Evolutionary conservation across 2,329 filamentous ascomycete genomes (phyloP).

Genomic region (Hirsutella thompsonii): DNA sequence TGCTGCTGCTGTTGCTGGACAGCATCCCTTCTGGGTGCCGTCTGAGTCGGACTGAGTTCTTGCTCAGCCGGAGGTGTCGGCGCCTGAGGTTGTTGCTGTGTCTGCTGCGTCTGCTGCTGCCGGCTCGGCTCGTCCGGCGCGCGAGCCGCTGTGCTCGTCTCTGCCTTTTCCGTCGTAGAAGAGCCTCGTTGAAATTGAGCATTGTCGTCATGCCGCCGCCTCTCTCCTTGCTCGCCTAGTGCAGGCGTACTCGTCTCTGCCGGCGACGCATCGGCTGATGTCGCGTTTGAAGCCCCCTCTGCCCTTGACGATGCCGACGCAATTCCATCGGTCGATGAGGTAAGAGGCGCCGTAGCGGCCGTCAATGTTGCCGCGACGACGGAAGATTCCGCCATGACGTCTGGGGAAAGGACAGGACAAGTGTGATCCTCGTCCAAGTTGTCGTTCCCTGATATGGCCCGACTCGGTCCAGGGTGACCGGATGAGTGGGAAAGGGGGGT

Average conservation of each 20-base stretch:
- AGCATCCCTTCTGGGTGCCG: background rate
- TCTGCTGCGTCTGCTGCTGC: background rate
- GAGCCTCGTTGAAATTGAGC: too few relatives aligned
- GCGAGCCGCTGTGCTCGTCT: background rate
- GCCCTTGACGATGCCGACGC: background rate
- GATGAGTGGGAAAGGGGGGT: too few relatives aligned
- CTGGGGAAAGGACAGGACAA: background rate
- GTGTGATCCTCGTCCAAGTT: background rate
- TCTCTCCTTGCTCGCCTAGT: too few relatives aligned
- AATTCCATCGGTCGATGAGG: background rate
- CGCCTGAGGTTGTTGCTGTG: slow-evolving; percentile 1
- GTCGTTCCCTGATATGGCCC: background rate
- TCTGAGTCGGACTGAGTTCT: background rate
- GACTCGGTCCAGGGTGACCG: too few relatives aligned
- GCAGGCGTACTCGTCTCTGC: background rate
- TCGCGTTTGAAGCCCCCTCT: background rate
- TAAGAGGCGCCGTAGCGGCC: background rate
- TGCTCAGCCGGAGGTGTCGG: slow-evolving; percentile 1
- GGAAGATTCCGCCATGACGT: background rate
- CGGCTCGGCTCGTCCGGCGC: background rate
- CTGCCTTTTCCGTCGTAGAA: background rate
- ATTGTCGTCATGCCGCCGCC: too few relatives aligned
- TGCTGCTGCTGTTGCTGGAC: background rate
- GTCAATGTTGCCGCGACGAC: background rate
- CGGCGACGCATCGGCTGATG: background rate